Conservation (phyloP, 306 rosid genomes). For the Quillaja saponaria region DNA sequence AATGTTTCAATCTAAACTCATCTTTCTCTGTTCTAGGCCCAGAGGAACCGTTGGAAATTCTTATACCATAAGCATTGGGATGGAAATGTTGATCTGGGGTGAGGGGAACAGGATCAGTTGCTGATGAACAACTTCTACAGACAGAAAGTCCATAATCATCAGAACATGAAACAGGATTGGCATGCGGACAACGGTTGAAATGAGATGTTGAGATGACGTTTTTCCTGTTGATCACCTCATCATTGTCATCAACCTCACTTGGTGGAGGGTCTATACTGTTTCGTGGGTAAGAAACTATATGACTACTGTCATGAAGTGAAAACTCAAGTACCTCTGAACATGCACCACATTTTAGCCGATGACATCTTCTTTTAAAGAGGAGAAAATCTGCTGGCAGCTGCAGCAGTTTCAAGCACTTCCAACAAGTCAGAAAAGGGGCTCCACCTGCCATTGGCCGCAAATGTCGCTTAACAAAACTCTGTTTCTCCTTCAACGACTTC, state of each 20-base stretch:
- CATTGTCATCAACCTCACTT: slow-evolving; percentile 38
- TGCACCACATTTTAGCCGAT: slow-evolving; percentile 70
- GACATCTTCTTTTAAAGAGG: slow-evolving; percentile 53
- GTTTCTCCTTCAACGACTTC: slow-evolving; percentile 51
- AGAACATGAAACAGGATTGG: slow-evolving; percentile 56
- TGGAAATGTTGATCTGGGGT: slow-evolving; percentile 35
- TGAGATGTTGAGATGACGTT: slow-evolving; percentile 38
- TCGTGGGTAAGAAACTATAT: slow-evolving; percentile 46
- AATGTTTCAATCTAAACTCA: slow-evolving; percentile 38
- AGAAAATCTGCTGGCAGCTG: slow-evolving; percentile 85
- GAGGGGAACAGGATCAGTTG: slow-evolving; percentile 44
- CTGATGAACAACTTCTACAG: slow-evolving; percentile 61
- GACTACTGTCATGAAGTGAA: slow-evolving; percentile 57
- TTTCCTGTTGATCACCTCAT: slow-evolving; percentile 32
- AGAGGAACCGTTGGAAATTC: slow-evolving; percentile 26
- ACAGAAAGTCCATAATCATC: slow-evolving; percentile 54
- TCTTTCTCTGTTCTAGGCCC: slow-evolving; percentile 32
- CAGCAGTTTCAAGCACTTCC: slow-evolving; percentile 57
- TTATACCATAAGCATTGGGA: slow-evolving; percentile 31
- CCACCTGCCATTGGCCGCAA: slow-evolving; percentile 81
- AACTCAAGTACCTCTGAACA: slow-evolving; percentile 80
- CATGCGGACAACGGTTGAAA: slow-evolving; percentile 34
- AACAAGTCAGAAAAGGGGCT: slow-evolving; percentile 81
- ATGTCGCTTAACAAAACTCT: slow-evolving; percentile 53
- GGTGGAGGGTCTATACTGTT: slow-evolving; percentile 46